Base-by-base conservation (phyloP, 2,329 filamentous ascomycete species). In the Calonectria ilicicola region DNA sequence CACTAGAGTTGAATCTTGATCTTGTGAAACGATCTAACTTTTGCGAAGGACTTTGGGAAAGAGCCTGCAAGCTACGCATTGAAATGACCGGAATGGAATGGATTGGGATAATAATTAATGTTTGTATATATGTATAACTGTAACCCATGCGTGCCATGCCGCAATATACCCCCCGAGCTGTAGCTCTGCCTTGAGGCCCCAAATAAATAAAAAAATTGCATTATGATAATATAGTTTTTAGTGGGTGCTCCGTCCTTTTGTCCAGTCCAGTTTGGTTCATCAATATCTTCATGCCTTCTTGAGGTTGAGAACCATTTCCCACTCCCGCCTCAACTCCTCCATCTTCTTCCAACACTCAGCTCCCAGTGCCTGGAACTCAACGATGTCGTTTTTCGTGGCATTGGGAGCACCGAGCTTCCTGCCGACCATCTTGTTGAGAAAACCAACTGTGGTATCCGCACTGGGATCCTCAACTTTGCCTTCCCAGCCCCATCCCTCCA, bases 401-500 rank as follows among this genome's bases (percentile, higher is more conserved):
- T 93, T 87, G 27, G 81, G 83, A 2, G 90, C 89, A 17, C 88
- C 89, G 4, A 87, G 86, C 82, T 90, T 92, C 74, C 95, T 87
- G 0, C 91, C 91, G 14, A 88, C 86, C 27, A 87, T 85, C 78
- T 86, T 88, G 51, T 86, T 84, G 76, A 91, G 85, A 67, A 87
- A 84, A 3, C 87, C 87, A 53, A 84, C 79, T 47, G 86, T 83
- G 0, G 77, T 78, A 80, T 89, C 90, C 3, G 83, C 85, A 44
- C 84, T 82, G 63, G 85, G 84, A 44, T 87, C 85, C 74, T 88
- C 87, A n/a, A 88, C 85, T 12, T 83, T 85, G 68, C 93, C 92
- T 75, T 91, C 86, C 83, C 92, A 93, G 0, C 95, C 96, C 95
- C 96, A 98, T 9, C 95, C 94, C 51, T 94, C 92, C 3, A 98